A percentile compares a stretch with the other conserved stretches of the same genome.
These are phyloP conservation scores for Friedmanniomyces endolithicus DNA, from an alignment of 495 filamentous ascomycete species.

Conservation along the genomic window DNA sequence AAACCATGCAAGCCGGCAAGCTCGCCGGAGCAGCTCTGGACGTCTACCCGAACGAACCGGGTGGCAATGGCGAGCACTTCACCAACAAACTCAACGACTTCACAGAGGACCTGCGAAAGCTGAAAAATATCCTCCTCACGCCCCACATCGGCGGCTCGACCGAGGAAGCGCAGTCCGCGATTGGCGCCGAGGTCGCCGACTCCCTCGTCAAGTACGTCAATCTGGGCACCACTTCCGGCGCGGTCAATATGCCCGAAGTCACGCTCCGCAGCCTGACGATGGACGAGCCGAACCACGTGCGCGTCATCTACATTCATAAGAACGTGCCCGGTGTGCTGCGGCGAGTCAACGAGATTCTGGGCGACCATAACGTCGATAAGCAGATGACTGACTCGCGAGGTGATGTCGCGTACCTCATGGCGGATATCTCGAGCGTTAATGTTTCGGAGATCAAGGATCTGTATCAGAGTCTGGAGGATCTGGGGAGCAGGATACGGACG, in stretches of 20 bases:
- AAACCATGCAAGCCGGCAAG: constrained; percentile 77
- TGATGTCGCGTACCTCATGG: constrained; percentile 93
- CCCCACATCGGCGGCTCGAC: constrained; percentile 97
- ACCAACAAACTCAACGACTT: constrained; percentile 69
- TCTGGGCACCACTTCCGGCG: constrained; percentile 73
- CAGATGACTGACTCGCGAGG: constrained; percentile 93
- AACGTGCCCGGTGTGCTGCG: constrained; percentile 86
- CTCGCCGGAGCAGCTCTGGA: constrained; percentile 90
- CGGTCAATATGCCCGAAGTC: constrained; percentile 95
- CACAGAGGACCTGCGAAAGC: constrained; percentile 69
- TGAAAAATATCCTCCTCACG: constrained; percentile 89
- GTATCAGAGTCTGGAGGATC: constrained; percentile 63
- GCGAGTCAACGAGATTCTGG: constrained; percentile 83
- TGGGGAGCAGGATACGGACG: constrained; percentile 74
- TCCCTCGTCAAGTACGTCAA: constrained; percentile 87
- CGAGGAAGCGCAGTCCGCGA: constrained; percentile 93
- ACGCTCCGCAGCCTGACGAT: constrained; percentile 72
- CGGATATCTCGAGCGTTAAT: constrained; percentile 83
- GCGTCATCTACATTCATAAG: constrained; percentile 86
- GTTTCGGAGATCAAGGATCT: constrained; percentile 70
- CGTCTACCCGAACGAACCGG: constrained; percentile 89
- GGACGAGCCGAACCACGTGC: constrained; percentile 75
- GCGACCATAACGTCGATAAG: constrained; percentile 94
- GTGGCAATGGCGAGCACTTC: constrained; percentile 91
- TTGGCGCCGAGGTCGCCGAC: constrained; percentile 83